Conservation (phyloP, 768 basidiomycete species). For the Tremella yokohamensis region DNA sequence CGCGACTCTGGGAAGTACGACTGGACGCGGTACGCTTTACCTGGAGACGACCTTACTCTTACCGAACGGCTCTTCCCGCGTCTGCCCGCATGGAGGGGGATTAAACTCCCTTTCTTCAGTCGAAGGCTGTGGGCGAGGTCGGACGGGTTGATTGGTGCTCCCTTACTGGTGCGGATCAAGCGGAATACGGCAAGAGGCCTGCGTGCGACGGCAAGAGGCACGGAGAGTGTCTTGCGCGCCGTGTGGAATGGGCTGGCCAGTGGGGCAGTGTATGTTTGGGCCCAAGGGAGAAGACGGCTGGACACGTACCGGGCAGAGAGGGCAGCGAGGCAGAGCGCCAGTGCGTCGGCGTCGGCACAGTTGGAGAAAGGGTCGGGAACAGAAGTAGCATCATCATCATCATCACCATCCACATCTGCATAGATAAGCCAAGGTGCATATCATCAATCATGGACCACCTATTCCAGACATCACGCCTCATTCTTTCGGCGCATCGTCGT, state of each 20-base stretch:
- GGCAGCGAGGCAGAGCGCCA: constrained; percentile 6
- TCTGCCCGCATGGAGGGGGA: too few species aligned
- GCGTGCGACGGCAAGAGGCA: too few species aligned
- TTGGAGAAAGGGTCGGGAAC: neutral
- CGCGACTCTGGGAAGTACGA: too few species aligned
- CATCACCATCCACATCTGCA: neutral
- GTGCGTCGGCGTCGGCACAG: neutral
- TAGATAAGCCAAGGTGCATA: neutral
- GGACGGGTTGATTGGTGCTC: too few species aligned
- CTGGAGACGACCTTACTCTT: neutral
- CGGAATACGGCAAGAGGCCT: too few species aligned
- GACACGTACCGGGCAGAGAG: constrained; percentile 3
- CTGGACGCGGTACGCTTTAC: too few species aligned
- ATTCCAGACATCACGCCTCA: neutral
- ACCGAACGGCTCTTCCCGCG: neutral
- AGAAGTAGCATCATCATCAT: too few species aligned
- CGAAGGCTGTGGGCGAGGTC: too few species aligned
- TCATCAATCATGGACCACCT: neutral
- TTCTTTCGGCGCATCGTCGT: constrained; percentile 12
- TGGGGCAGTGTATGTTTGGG: constrained; percentile 2
- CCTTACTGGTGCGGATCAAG: too few species aligned
- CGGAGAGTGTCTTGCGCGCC: too few species aligned
- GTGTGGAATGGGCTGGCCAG: too few species aligned
- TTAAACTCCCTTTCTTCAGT: too few species aligned
- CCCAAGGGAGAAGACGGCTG: constrained; percentile 1